phyloP scores from a whole-genome alignment of 1,284 basidiomycete genomes.

The Tilletia caries region DNA sequence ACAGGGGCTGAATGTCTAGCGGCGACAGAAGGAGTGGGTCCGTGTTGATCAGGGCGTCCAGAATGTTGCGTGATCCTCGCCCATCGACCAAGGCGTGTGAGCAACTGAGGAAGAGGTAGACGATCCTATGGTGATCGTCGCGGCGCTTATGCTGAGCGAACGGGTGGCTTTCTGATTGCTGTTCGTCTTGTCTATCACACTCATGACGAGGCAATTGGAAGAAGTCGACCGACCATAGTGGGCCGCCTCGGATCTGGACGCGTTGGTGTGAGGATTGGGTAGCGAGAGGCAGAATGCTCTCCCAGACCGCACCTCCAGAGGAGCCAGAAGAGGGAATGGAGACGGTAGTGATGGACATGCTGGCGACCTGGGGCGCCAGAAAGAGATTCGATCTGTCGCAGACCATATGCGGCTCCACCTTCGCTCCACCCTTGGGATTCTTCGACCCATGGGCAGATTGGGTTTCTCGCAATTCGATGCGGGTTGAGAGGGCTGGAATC shows the following conservation, averaged over 20 bases:
- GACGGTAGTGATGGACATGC: background rate
- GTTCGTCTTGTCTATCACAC: background rate
- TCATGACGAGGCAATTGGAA: background rate
- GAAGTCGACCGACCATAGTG: constrained; percentile 1
- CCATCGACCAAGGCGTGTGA: constrained; percentile 8
- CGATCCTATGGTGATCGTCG: background rate
- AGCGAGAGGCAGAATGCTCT: background rate
- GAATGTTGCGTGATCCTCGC: background rate
- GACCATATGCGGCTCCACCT: background rate
- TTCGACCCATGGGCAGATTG: background rate
- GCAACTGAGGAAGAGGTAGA: constrained; percentile 4
- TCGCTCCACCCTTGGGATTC: background rate
- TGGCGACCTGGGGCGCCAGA: background rate
- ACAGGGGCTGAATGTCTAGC: background rate
- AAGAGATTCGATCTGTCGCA: background rate
- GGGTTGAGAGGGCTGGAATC: background rate
- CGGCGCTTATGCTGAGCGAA: no score
- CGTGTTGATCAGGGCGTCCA: background rate
- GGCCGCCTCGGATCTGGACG: background rate
- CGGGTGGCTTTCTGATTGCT: no score
- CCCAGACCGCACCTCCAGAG: background rate
- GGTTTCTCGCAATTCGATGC: background rate
- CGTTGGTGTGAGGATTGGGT: background rate
- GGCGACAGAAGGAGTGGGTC: background rate
- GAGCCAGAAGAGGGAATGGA: background rate